Evolutionary conservation across 2,329 filamentous ascomycete species (phyloP).

Genomic region (Lachnellula occidentalis): DNA sequence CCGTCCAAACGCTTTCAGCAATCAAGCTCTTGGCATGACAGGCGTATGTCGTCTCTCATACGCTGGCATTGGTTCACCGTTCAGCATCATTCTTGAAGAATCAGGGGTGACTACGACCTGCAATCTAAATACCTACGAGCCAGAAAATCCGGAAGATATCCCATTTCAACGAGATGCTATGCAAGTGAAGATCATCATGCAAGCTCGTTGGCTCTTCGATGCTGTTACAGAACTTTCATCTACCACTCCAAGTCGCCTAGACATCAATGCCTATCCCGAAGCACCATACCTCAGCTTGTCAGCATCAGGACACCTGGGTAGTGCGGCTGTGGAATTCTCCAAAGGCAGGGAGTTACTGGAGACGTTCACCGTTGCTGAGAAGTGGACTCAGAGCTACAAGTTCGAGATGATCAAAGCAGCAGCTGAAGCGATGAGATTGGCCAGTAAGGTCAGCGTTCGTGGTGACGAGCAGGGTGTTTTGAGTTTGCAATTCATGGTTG

Average conservation of each 20-base stretch:
- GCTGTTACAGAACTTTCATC: slow-evolving; percentile 61
- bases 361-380: slow-evolving; percentile 60
- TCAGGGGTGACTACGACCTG: slow-evolving; percentile 83
- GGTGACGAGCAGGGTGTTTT: slow-evolving; percentile 85
- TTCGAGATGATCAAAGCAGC: slow-evolving; percentile 84
- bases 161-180: slow-evolving; percentile 79
- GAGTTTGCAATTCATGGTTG: slow-evolving; percentile 94
- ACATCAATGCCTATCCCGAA: slow-evolving; percentile 53
- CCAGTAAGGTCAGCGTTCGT: slow-evolving; percentile 86
- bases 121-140: slow-evolving; percentile 81
- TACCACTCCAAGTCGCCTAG: slow-evolving; percentile 63
- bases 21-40: slow-evolving; percentile 74
- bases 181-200: slow-evolving; percentile 92
- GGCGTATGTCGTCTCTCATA: slow-evolving; percentile 86
- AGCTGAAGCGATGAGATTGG: slow-evolving; percentile 84
- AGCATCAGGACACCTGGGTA: slow-evolving; percentile 53
- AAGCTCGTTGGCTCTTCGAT: slow-evolving; percentile 65
- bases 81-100: slow-evolving; percentile 83
- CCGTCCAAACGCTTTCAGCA: slow-evolving; percentile 71
- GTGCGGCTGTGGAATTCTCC: slow-evolving; percentile 62
- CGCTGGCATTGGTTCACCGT: slow-evolving; percentile 64
- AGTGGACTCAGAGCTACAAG: slow-evolving; percentile 70
- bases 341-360: slow-evolving; percentile 64
- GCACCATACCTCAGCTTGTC: slow-evolving; percentile 72
- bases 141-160: slow-evolving; percentile 71